Evolutionary conservation across 1,284 basidiomycete species (phyloP).

Genomic region (Microbotryum silenes-acaulis): DNA sequence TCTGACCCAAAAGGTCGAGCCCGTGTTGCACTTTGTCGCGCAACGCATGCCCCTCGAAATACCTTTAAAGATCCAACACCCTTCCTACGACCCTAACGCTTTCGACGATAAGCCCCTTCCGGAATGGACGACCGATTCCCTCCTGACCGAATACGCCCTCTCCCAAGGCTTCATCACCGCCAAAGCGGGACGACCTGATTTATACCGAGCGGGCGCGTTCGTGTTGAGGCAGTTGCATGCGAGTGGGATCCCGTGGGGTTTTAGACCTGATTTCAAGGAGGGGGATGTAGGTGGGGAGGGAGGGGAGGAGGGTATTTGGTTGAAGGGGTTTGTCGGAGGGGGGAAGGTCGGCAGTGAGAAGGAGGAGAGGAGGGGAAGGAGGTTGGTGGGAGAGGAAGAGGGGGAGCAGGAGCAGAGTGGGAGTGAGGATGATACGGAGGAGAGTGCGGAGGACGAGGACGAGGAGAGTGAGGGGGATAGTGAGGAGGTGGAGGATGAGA

Average conservation of each 20-base stretch:
- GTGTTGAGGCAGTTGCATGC: constrained; percentile 43
- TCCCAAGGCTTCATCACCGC: constrained; percentile 66
- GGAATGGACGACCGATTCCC: constrained; percentile 68
- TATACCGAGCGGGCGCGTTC: constrained; percentile 77
- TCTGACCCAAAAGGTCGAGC: constrained; percentile 18
- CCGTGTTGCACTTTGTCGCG: constrained; percentile 48
- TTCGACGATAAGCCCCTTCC: constrained; percentile 52
- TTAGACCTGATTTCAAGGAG: constrained; percentile 11
- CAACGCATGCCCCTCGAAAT: constrained; percentile 67
- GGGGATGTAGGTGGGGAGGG: constrained; percentile 1
- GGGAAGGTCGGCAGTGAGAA: constrained; percentile 43
- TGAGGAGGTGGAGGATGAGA: constrained; percentile 1
- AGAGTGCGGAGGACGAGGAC: constrained; percentile 38
- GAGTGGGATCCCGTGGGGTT: constrained; percentile 34
- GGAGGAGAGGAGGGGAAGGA: constrained; percentile 12
- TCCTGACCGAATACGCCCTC: constrained; percentile 67
- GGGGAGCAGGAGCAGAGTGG: constrained; percentile 38
- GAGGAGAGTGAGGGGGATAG: constrained; percentile 37
- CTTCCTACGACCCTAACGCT: constrained; percentile 43
- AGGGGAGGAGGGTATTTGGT: constrained; percentile 30
- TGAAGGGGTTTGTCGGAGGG: constrained; percentile 56
- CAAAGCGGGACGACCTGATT: constrained; percentile 76
- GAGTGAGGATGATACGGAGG: constrained; percentile 40
- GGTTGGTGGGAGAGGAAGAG: constrained; percentile 28
- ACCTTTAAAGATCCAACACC: constrained; percentile 52